phyloP scores from a whole-genome alignment of 1,284 basidiomycete species.

The Cryptococcus deneoformans region DNA sequence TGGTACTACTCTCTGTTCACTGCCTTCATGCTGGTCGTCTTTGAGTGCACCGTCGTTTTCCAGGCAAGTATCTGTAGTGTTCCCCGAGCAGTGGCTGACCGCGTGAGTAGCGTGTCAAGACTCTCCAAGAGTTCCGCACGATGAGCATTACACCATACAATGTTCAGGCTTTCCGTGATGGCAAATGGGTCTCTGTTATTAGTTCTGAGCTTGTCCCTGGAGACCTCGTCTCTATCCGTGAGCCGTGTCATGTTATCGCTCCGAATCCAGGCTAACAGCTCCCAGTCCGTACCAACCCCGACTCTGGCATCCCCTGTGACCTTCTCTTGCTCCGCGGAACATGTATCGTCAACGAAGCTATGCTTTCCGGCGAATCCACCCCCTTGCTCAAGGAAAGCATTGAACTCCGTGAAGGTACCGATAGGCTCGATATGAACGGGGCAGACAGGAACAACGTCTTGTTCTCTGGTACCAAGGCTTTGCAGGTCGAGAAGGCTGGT shows the following conservation, averaged over 20 bases:
- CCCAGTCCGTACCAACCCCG: constrained; percentile 67
- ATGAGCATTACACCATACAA: constrained; percentile 90
- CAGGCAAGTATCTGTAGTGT: constrained; percentile 60
- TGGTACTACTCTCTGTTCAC: constrained; percentile 98
- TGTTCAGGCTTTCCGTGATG: constrained; percentile 74
- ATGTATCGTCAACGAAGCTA: constrained; percentile 94
- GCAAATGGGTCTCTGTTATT: constrained; percentile 73
- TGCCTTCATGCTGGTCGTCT: constrained; percentile 92
- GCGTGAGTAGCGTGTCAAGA: constrained; percentile 68
- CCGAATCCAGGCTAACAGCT: not conserved
- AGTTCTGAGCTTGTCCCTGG: constrained; percentile 85
- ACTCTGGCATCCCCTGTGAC: constrained; percentile 87
- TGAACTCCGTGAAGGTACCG: constrained; percentile 71
- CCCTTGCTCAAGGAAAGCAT: constrained; percentile 91
- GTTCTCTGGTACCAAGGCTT: constrained; percentile 90
- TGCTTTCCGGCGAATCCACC: constrained; percentile 95
- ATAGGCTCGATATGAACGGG: constrained; percentile 77
- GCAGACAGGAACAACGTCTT: constrained; percentile 82
- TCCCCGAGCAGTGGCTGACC: not conserved
- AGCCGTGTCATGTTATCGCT: not conserved
- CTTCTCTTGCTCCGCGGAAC: constrained; percentile 82
- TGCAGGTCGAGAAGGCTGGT: constrained; percentile 62
- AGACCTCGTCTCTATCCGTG: constrained; percentile 74
- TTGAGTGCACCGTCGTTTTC: constrained; percentile 96
- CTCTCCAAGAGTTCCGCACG: constrained; percentile 88